These are phyloP conservation scores for Phytophthora hibernalis DNA, from an alignment of 352 stramenopile genomes.

Conservation along the genomic window DNA sequence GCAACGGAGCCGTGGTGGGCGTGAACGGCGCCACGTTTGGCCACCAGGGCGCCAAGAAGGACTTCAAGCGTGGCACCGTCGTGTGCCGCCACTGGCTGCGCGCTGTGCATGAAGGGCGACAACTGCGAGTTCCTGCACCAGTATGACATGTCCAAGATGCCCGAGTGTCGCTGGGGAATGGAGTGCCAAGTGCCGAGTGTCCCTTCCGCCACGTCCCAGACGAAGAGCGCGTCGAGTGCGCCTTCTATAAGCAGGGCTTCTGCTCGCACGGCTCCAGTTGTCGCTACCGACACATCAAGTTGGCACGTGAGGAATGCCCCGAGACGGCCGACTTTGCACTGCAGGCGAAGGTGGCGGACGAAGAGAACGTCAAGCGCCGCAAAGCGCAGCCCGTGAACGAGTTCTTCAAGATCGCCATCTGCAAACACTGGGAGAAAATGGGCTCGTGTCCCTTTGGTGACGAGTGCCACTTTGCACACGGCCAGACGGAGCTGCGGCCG, in stretches of 20 bases:
- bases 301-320: slow-evolving; percentile 93
- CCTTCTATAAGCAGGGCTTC: slow-evolving; percentile 98
- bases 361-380: slow-evolving; percentile 89
- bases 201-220: slow-evolving; percentile 97
- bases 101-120: slow-evolving; percentile 98
- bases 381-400: slow-evolving; percentile 94
- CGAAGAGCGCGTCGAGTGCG: slow-evolving; percentile 96
- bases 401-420: slow-evolving; percentile 98
- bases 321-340: slow-evolving; percentile 95
- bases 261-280: slow-evolving; percentile 97
- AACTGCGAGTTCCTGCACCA: slow-evolving; percentile 97
- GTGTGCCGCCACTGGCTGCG: slow-evolving; percentile 98
- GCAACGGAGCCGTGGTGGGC: slow-evolving; percentile 45
- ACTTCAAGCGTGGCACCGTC: slow-evolving; percentile 94
- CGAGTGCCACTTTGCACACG: slow-evolving; percentile 98
- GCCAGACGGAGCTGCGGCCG: slow-evolving; percentile 91
- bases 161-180: slow-evolving; percentile 96
- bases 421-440: slow-evolving; percentile 97
- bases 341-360: slow-evolving; percentile 90
- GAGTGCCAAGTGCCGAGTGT: slow-evolving; percentile 97
- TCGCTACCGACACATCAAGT: slow-evolving; percentile 95
- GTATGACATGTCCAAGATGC: slow-evolving; percentile 98
- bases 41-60: slow-evolving; percentile 63
- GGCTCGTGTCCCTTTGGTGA: slow-evolving; percentile 96
- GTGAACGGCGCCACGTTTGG: slow-evolving; percentile 50